Percentiles rank a stretch among this genome's conserved stretches.
phyloP scores from a whole-genome alignment of 495 filamentous ascomycete species.

The Penicillium soppii region DNA sequence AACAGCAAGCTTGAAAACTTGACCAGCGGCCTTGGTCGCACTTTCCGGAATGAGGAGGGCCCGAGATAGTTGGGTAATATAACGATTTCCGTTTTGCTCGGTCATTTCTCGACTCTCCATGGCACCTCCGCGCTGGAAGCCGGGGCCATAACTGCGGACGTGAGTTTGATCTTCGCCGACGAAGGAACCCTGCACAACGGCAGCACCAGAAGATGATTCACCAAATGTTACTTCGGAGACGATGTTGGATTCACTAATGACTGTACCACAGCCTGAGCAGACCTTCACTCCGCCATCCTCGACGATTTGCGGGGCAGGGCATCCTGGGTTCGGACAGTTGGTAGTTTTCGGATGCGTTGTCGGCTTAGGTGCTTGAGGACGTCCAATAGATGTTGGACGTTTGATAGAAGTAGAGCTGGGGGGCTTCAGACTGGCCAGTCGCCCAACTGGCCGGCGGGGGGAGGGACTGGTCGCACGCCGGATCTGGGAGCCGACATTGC shows the following conservation, averaged over 20 bases:
- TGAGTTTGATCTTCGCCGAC: constrained; percentile 77
- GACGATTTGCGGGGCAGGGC: constrained; percentile 47
- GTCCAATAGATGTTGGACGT: constrained; percentile 36
- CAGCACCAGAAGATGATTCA: constrained; percentile 77
- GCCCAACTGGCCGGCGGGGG: constrained; percentile 39
- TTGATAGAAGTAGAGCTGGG: constrained; percentile 36
- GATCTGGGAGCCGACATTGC: constrained; percentile 33
- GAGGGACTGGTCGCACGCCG: constrained; percentile 34
- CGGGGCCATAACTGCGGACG: constrained; percentile 58
- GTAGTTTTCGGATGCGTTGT: constrained; percentile 43
- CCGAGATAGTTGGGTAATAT: constrained; percentile 50
- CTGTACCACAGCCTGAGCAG: constrained; percentile 80
- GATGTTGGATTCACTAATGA: constrained; percentile 79
- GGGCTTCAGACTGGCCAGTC: constrained; percentile 42
- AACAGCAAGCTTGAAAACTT: constrained; percentile 76
- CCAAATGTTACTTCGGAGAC: constrained; percentile 90
- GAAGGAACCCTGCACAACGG: constrained; percentile 86
- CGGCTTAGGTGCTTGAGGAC: constrained; percentile 33
- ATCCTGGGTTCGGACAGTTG: constrained; percentile 49
- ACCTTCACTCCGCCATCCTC: constrained; percentile 58
- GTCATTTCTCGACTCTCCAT: constrained; percentile 69
- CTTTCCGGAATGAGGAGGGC: constrained; percentile 56
- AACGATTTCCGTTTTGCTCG: constrained; percentile 59
- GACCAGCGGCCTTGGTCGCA: constrained; percentile 60
- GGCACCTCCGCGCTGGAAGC: constrained; percentile 54